A percentile compares a stretch with the other conserved stretches of the same genome.
phyloP scores from a whole-genome alignment of 2,329 filamentous ascomycete species.

The Phoma sp. region DNA sequence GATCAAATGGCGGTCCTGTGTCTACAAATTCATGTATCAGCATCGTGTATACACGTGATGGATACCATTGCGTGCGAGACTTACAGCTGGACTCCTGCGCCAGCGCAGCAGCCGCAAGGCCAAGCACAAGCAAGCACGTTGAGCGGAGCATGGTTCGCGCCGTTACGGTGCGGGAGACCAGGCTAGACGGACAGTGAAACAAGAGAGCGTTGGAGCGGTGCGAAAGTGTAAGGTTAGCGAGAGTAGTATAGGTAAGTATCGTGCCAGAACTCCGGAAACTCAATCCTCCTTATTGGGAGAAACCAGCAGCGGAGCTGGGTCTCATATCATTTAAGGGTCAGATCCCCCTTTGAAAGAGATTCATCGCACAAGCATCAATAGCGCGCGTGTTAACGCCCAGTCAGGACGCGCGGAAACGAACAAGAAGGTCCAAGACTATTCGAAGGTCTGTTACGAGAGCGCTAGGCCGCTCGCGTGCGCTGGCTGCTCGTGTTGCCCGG shows the following conservation, averaged over 20 bases:
- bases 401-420: conserved; percentile 3
- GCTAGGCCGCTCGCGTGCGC: not conserved
- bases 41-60: not conserved
- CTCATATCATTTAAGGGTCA: not conserved
- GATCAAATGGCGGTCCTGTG: conserved; percentile 27
- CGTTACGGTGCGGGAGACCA: not conserved
- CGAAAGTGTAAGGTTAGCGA: not conserved
- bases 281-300: no score
- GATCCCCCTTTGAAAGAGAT: conserved; percentile 3
- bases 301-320: not conserved
- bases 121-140: conserved; percentile 17
- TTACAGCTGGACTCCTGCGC: conserved; percentile 3
- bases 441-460: conserved; percentile 2
- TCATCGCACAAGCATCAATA: conserved; percentile 14
- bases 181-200: not conserved
- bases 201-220: not conserved
- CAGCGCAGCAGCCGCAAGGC: conserved; percentile 13
- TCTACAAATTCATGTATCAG: conserved; percentile 9
- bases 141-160: conserved; percentile 19
- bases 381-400: conserved; percentile 9
- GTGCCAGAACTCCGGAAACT: not conserved
- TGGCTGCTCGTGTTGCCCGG: conserved; percentile 9
- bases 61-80: not conserved
- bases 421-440: conserved; percentile 1
- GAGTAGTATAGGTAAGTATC: not conserved